Conservation (phyloP, 2,329 filamentous ascomycete genomes). For the Arthrobotrys megalospora region DNA sequence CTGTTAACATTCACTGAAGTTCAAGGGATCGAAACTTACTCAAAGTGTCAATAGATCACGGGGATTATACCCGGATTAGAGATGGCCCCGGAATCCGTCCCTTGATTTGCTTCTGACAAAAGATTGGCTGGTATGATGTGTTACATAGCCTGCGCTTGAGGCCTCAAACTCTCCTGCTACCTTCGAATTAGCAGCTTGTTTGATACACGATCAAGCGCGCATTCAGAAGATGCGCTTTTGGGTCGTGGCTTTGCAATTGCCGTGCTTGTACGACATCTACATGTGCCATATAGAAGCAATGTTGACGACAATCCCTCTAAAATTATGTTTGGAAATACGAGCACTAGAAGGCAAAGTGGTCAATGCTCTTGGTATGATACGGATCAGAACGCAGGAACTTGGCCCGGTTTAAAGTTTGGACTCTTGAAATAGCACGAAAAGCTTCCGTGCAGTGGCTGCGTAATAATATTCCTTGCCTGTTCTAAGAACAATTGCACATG, state of each 20-base stretch:
- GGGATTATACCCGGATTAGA: conserved; percentile 35
- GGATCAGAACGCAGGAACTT: conserved; percentile 21
- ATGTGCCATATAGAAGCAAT: conserved; percentile 28
- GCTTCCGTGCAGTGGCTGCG: conserved; percentile 41
- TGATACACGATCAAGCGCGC: conserved; percentile 42
- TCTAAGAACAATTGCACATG: conserved; percentile 12
- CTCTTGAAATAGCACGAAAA: conserved; percentile 21
- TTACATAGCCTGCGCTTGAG: conserved; percentile 28
- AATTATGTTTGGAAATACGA: conserved; percentile 52
- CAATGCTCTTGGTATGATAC: conserved; percentile 37
- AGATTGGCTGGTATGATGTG: conserved; percentile 11
- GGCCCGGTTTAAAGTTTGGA: background rate
- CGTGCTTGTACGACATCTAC: conserved; percentile 29
- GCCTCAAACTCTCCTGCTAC: conserved; percentile 8
- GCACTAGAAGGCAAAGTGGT: conserved; percentile 24
- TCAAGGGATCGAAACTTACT: conserved; percentile 10
- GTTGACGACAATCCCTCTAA: conserved; percentile 32
- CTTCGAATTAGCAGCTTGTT: conserved; percentile 7
- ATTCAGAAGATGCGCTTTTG: conserved; percentile 37
- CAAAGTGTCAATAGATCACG: conserved; percentile 17
- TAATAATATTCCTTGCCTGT: conserved; percentile 25
- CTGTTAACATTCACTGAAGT: conserved; percentile 16
- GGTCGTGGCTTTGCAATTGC: conserved; percentile 32
- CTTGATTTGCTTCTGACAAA: conserved; percentile 28
- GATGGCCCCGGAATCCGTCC: conserved; percentile 20